Percentiles rank a stretch among this genome's conserved stretches.
Conservation (phyloP, 2,329 filamentous ascomycete genomes). For the Sarocladiaceae sp. region DNA sequence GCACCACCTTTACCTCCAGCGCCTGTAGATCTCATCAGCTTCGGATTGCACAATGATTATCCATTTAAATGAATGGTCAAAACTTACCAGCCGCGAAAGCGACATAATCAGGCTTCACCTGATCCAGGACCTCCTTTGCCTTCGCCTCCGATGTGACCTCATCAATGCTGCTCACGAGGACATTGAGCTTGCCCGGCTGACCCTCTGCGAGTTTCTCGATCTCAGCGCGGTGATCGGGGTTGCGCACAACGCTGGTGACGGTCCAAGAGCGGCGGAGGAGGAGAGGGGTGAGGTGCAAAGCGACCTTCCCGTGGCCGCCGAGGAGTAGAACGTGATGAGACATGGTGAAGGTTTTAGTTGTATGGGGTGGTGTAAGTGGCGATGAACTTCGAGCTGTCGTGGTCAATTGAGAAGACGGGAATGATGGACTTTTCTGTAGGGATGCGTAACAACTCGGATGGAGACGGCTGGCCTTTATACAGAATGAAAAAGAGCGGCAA, state of each 20-base stretch:
- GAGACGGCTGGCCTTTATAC: too few species aligned
- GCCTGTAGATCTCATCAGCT: constrained; percentile 26
- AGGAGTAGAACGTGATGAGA: constrained; percentile 60
- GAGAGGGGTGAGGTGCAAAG: constrained; percentile 67
- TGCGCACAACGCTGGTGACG: constrained; percentile 72
- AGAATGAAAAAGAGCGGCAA: too few species aligned
- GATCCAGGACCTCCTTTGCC: constrained; percentile 55
- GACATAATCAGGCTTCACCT: constrained; percentile 58
- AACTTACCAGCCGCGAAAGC: constrained; percentile 60
- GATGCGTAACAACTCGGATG: too few species aligned
- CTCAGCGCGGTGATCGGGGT: constrained; percentile 57
- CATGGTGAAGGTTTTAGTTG: constrained; percentile 23
- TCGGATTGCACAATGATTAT: too few species aligned
- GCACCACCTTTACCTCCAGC: constrained; percentile 55
- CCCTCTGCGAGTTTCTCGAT: constrained; percentile 56
- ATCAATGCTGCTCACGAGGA: constrained; percentile 65
- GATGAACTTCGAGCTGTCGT: too few species aligned
- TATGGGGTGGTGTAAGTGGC: too few species aligned
- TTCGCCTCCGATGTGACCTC: constrained; percentile 59
- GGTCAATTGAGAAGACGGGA: too few species aligned
- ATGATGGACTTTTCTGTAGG: too few species aligned
- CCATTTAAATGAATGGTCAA: neutral
- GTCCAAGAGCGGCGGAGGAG: constrained; percentile 69
- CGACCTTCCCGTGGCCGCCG: constrained; percentile 76
- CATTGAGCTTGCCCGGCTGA: constrained; percentile 57